phyloP scores from a whole-genome alignment of 2,329 filamentous ascomycete species.

The Beauveria scarabaeidicola region DNA sequence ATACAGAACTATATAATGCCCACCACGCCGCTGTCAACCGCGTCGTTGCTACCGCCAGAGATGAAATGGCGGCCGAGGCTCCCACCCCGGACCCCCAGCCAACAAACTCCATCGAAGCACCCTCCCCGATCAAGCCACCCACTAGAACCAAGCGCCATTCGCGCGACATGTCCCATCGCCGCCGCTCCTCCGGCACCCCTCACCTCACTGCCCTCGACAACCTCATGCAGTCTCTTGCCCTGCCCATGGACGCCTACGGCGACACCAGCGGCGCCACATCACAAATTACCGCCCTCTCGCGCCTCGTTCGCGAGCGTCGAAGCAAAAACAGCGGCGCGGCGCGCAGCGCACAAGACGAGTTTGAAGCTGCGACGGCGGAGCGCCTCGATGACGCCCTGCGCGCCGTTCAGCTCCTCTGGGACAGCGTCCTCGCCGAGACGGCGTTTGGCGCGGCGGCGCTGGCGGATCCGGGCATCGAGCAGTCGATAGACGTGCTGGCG shows the following conservation, averaged over 20 bases:
- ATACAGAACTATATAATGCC: conserved; percentile 36
- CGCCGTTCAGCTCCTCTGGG: conserved; percentile 40
- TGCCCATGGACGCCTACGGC: conserved; percentile 30
- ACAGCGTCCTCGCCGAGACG: conserved; percentile 46
- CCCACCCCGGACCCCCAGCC: conserved; percentile 10
- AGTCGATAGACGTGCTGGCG: conserved; percentile 37
- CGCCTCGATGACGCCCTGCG: conserved; percentile 39
- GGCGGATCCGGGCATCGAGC: conserved; percentile 44
- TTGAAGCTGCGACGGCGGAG: conserved; percentile 34
- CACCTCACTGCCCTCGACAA: conserved; percentile 35
- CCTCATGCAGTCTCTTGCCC: conserved; percentile 39
- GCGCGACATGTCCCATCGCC: conserved; percentile 15
- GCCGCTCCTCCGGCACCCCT: conserved; percentile 28
- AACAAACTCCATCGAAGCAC: not conserved
- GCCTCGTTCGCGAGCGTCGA: conserved; percentile 30
- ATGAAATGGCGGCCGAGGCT: conserved; percentile 31
- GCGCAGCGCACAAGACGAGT: conserved; percentile 38
- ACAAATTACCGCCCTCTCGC: conserved; percentile 25
- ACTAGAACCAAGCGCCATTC: conserved; percentile 18
- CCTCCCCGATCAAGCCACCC: conserved; percentile 28
- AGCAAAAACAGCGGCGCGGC: conserved; percentile 36
- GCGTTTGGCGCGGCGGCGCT: conserved; percentile 37
- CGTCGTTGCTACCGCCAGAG: conserved; percentile 34
- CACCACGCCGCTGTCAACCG: conserved; percentile 33
- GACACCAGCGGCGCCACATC: conserved; percentile 16